phyloP scores from a whole-genome alignment of 1,139 yeast genomes.

The Taphrina communis region DNA sequence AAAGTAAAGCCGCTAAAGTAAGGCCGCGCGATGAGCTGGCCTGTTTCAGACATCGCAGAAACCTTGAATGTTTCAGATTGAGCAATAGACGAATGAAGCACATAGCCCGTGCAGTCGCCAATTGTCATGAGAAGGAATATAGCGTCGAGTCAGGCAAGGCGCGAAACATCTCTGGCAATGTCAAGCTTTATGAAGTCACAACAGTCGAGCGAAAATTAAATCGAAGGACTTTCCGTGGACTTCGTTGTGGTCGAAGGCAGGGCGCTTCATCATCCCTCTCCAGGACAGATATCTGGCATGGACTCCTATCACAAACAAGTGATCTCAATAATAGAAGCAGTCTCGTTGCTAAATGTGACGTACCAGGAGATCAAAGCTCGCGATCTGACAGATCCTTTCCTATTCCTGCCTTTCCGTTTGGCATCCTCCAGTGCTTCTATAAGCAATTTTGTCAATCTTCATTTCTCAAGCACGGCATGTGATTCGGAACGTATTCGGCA shows the following conservation, averaged over 20 bases:
- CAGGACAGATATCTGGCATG: background rate
- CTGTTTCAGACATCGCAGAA: background rate
- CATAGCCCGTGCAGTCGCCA: background rate
- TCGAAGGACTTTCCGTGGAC: no score
- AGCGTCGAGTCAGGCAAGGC: no score
- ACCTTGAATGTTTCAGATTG: background rate
- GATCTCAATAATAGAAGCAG: background rate
- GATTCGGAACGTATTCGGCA: slow-evolving; percentile 4
- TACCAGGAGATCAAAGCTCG: slow-evolving; percentile 8
- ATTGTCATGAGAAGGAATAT: background rate
- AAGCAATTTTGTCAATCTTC: slow-evolving; percentile 9
- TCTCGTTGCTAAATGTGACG: background rate
- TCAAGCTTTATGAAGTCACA: no score
- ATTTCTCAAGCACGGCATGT: background rate
- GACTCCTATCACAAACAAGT: slow-evolving; percentile 3
- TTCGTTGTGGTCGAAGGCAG: no score
- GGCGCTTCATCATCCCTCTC: no score
- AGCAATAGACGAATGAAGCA: background rate
- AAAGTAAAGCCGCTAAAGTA: background rate
- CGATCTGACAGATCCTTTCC: slow-evolving; percentile 19
- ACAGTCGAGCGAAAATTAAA: no score
- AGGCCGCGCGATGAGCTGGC: background rate
- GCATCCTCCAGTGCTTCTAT: slow-evolving; percentile 13
- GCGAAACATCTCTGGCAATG: no score
- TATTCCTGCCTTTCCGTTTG: slow-evolving; percentile 33